phyloP scores from a whole-genome alignment of 2,329 filamentous ascomycete species.

The Plenodomus lindquistii region DNA sequence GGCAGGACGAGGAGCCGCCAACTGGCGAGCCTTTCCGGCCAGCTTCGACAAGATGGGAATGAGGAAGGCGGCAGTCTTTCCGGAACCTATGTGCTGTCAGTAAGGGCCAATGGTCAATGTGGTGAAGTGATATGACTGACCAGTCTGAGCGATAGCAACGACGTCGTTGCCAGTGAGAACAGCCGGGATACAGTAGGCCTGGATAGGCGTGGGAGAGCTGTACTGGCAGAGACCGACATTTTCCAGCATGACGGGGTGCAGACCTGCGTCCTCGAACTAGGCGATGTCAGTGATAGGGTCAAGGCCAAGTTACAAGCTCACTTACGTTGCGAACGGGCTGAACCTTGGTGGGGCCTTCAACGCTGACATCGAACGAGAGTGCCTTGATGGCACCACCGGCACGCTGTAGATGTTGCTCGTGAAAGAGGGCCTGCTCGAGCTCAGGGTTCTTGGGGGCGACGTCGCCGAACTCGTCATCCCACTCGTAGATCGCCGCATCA shows the following conservation, averaged over 20 bases:
- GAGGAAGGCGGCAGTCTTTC: conserved; percentile 92
- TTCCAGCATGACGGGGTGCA: conserved; percentile 80
- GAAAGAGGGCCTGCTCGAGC: conserved; percentile 78
- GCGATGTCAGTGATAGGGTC: conserved; percentile 1
- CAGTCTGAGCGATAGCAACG: conserved; percentile 89
- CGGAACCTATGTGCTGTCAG: conserved; percentile 68
- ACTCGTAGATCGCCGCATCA: conserved; percentile 74
- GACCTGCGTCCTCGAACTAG: conserved; percentile 72
- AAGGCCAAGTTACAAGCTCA: conserved; percentile 4
- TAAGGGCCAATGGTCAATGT: conserved; percentile 2
- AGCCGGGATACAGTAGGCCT: conserved; percentile 81
- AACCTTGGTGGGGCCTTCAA: conserved; percentile 54
- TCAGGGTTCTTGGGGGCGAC: conserved; percentile 71
- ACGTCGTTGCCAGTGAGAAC: conserved; percentile 78
- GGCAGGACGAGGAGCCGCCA: conserved; percentile 77
- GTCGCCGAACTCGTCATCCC: conserved; percentile 83
- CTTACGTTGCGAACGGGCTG: conserved; percentile 56
- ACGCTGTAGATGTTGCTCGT: conserved; percentile 54
- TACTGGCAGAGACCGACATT: conserved; percentile 79
- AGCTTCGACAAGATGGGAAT: conserved; percentile 86
- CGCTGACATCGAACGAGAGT: conserved; percentile 58
- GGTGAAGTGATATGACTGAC: conserved; percentile 55
- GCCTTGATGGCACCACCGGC: conserved; percentile 67
- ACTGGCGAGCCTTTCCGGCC: conserved; percentile 93
- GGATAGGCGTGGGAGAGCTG: conserved; percentile 77